Evolutionary conservation across 495 filamentous ascomycete species (phyloP), one percentile per base, ranked within the genome.

Genomic region (Aspergillus baeticus): DNA sequence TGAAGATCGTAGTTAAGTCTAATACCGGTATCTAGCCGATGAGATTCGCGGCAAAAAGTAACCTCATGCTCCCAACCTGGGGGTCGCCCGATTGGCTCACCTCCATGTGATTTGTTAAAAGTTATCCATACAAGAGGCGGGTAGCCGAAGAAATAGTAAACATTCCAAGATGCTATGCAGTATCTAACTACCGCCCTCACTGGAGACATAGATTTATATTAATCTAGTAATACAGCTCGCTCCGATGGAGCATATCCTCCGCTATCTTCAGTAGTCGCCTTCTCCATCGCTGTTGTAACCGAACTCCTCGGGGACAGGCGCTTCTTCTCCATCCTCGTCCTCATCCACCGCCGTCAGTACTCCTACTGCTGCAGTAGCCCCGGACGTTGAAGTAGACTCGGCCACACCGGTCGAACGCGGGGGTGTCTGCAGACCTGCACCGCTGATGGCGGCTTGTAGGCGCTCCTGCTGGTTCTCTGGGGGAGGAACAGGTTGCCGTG

Each of bases 301-400:
- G 69, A 98, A 98, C 29, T 92, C 89, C 15, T 81, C 75, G 13
- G 93, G 93, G 21, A 87, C 68, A 14, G 84, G 78, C 2, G 93
- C 92, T 62, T 96, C 92, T 63, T 92, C 87, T 11, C 81, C 88
- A 48, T 83, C 90, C 17, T 84, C 86, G 65, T 96, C 92, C 71
- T 96, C 91, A 60, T 95, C 88, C 11, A 92, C 83, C 0, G 90
- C 87, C 8, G 86, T 92, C 60, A 96, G 74, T 2, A 92, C 89
- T 41, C 83, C 90, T 0, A 89, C 92, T 3, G 88, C 90, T 0
- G 88, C 88, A 0, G 83, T 84, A 17, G 89, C 88, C 29, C 87
- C 87, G 18, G 69, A 67, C 17, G 61, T 61, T 6, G 69, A 62
- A 7, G 46, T 59, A 13, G 60, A 72, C 56, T 53, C 63, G 43